Evolutionary conservation across 345 rosid genomes (phyloP), one percentile per base, ranked within the genome.

Genomic region (Eucalyptus curtisii): DNA sequence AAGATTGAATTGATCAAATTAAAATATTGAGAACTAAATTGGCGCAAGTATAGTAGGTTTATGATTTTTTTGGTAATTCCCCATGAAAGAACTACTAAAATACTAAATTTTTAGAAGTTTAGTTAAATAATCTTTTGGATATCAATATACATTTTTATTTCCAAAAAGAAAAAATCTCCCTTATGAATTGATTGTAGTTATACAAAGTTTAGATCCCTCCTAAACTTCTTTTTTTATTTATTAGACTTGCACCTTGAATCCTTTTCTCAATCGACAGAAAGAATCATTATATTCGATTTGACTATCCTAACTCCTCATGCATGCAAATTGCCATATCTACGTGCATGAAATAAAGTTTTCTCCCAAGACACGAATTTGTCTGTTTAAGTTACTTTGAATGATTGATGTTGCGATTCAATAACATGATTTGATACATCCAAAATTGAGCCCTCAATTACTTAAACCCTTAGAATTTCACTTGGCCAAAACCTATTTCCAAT

Each of bases 381-480:
- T 7, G 1, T 76, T 20, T 76, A 44, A 20, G 27, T 76, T 76
- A 22, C 47, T 20, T 6, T 40, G 3, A 40, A 76, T 7, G 1
- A 22, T 40, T 1, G 8, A 40, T 0, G 1, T 1, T 11, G 47
- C 1, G 1, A 24, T 76, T 22, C 47, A 22, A 76, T 76, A 10
- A 76, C 27, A 20, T 71, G 4, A 76, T 76, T 20, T 13, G 13
- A 40, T 11, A 22, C 47, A 76, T 37, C 0, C 2, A 22, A 76
- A 76, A 76, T 5, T 7, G 3, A 20, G 15, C 5, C 84, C 12
- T 3, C 24, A 7, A 76, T 76, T 76, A 40, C 47, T 40, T 76
- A 40, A 37, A 40, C 15, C 30, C 47, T 40, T 76, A 20, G 14
- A 44, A 37, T 42, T 76, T 20, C 14, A 20, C 45, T 10, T 0